Base-by-base conservation (phyloP, 2,329 filamentous ascomycete species). In the Fusarium albosuccineum region DNA sequence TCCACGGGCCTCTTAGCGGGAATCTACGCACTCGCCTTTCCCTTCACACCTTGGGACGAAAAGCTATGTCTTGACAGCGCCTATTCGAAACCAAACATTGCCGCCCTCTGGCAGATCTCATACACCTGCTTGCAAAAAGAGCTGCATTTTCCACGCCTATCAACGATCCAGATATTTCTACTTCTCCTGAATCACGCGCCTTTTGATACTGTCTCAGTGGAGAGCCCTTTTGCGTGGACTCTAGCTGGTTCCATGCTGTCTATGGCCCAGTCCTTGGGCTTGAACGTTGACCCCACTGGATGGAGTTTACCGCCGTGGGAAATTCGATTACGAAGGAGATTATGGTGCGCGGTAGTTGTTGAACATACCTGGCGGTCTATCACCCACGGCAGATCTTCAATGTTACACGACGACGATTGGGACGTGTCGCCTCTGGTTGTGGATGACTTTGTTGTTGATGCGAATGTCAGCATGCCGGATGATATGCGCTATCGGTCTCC, bases 331-430 rank as follows among this genome's bases (percentile, higher is more conserved):
- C 57, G 67, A 2, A 60, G 67, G 39, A 30, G 67, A 39, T 40
- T 70, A 11, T 70, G 67, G 67, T 70, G 67, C 65, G 37, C 64
- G 8, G 65, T 68, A 6, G 56, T 66, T 4, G 57, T 60, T 22
- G 67, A 70, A 37, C 54, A 68, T 26, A 66, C 53, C 39, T 70
- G 67, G 67, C 67, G 67, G 7, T 50, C 67, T 5, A 49, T 70
- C 33, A 70, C 65, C 13, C 67, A 70, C 27, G 67, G 67, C 4
- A 45, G 65, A 27, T 45, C 65, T 6, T 60, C 59, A 1, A 66
- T 66, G 59, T n/a, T 68, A 16, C 46, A 54, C 22, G 57, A 64
- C 9, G 67, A 70, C 40, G 67, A 70, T 50, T 70, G 62, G 57
- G 60, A 62, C 39, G 67, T 70, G 7, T 45, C 60, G 10, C 54